Base-by-base conservation (phyloP, 495 filamentous ascomycete genomes). In the Hyaloscypha finlandica region DNA sequence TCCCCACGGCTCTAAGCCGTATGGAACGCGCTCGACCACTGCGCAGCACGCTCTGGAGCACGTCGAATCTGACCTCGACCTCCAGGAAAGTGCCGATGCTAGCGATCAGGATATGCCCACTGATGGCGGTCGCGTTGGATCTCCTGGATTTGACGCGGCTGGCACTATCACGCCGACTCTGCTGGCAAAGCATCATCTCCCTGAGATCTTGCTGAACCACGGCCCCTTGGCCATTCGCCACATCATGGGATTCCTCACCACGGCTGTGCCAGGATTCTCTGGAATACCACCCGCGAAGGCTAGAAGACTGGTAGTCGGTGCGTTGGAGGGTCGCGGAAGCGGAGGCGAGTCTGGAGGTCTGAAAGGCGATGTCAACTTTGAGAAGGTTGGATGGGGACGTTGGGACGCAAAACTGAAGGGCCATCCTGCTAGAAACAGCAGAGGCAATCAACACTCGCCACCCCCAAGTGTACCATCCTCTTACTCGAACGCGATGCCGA, bases 341-440 rank as follows among this genome's bases (percentile, higher is more conserved):
- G 85, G 84, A 37, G 84, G 81, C 64, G 86, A 87, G 70, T 84
- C 80, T 33, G 85, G 86, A 48, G 92, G 89, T 60, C 82, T 89
- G 52, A 66, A 77, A 12, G 88, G 90, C 70, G 91, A 94, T 62
- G 91, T 98, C 62, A 83, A 90, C 70, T 99, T 97, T 72, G 90
- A 96, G 75, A 99, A 99, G 80, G 90, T 97, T 65, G 95, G 95
- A 66, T 99, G 95, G 95, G 95, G 95, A 58, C 88, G 92, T 56
- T 99, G 95, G 95, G 90, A 95, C 77, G 94, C 94, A 64, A 88
- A 85, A 71, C 83, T 84, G 75, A 86, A 87, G 63, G 91, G 87
- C 31, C 87, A 93, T 68, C 78, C 85, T 16, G 72, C 84, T 57
- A 84, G 85, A 64, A 81, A 85, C 73, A 70, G 63, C 72, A 72